These are phyloP conservation scores for Aethionema arabicum DNA, from an alignment of 345 rosid species.

Conservation along the genomic window DNA sequence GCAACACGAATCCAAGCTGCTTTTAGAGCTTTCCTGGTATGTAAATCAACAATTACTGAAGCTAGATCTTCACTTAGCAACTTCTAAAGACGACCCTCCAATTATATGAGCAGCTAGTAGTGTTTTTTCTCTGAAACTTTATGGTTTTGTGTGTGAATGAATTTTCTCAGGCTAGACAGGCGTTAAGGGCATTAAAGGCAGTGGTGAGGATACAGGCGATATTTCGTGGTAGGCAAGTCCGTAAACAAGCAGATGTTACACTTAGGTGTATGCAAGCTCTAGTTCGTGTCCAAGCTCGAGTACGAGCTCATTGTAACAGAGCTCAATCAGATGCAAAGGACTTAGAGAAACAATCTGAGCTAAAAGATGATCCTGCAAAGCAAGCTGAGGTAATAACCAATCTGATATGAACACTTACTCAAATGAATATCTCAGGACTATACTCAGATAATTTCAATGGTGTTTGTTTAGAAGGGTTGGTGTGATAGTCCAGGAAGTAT, in stretches of 20 bases:
- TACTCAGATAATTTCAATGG: constrained; percentile 7
- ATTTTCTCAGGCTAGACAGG: constrained; percentile 65
- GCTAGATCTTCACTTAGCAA: not conserved
- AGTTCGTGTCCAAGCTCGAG: constrained; percentile 79
- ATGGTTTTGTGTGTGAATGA: constrained; percentile 18
- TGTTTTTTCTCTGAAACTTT: not conserved
- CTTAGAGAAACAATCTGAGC: constrained; percentile 29
- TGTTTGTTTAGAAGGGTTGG: constrained; percentile 67
- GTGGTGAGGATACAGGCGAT: constrained; percentile 92
- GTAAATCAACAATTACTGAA: not conserved
- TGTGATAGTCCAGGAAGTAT: constrained; percentile 69
- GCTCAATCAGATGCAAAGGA: constrained; percentile 46
- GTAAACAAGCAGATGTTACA: constrained; percentile 91
- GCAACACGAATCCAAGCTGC: constrained; percentile 86
- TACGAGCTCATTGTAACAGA: constrained; percentile 53
- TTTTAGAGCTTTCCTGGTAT: constrained; percentile 78
- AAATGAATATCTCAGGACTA: not conserved
- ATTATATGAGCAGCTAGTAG: not conserved
- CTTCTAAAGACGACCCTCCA: not conserved
- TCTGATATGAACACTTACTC: not conserved
- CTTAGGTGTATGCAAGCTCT: constrained; percentile 97
- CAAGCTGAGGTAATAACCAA: constrained; percentile 65
- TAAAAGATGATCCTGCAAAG: constrained; percentile 49
- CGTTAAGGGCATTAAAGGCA: constrained; percentile 77
- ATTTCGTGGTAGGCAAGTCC: constrained; percentile 77